Evolutionary conservation across 805 yeast species (phyloP).

Genomic region (Isabelozyma heimii): DNA sequence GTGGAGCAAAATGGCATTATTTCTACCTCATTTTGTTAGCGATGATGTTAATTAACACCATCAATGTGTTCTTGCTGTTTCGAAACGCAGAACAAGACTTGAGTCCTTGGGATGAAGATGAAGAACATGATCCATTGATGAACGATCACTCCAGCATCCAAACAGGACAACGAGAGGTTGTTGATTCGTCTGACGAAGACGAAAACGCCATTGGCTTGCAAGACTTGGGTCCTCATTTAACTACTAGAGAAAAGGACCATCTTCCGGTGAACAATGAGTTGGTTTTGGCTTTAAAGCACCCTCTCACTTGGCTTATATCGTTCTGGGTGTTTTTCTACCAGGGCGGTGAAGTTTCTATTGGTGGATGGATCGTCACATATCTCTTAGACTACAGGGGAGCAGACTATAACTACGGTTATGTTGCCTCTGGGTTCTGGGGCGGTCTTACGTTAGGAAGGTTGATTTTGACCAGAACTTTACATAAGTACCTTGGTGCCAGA

Average conservation of each 20-base stretch:
- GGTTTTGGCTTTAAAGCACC: conserved; percentile 33
- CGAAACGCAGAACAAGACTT: conserved; percentile 15
- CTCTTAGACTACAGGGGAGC: conserved; percentile 54
- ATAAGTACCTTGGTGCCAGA: conserved; percentile 41
- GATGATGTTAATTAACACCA: conserved; percentile 10
- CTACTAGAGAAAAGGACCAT: not conserved
- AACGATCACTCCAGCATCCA: not conserved
- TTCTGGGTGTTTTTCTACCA: conserved; percentile 58
- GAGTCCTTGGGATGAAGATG: conserved; percentile 13
- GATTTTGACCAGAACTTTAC: conserved; percentile 41
- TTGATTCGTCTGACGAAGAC: conserved; percentile 1
- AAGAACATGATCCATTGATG: conserved; percentile 1
- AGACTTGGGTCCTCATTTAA: not conserved
- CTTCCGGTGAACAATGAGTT: not conserved
- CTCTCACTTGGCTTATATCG: conserved; percentile 48
- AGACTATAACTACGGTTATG: conserved; percentile 47
- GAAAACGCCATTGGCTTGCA: not conserved
- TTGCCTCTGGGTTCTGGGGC: conserved; percentile 70
- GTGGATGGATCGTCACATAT: conserved; percentile 73
- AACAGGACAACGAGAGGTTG: not conserved
- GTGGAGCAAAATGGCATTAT: conserved; percentile 19
- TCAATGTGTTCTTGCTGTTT: conserved; percentile 12
- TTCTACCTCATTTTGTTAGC: conserved; percentile 18
- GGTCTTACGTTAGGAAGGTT: conserved; percentile 68
- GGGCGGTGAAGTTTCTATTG: conserved; percentile 68